Evolutionary conservation across 257 asterid species (phyloP), one percentile per base, ranked within the genome.

Genomic region (Prunella vulgaris): DNA sequence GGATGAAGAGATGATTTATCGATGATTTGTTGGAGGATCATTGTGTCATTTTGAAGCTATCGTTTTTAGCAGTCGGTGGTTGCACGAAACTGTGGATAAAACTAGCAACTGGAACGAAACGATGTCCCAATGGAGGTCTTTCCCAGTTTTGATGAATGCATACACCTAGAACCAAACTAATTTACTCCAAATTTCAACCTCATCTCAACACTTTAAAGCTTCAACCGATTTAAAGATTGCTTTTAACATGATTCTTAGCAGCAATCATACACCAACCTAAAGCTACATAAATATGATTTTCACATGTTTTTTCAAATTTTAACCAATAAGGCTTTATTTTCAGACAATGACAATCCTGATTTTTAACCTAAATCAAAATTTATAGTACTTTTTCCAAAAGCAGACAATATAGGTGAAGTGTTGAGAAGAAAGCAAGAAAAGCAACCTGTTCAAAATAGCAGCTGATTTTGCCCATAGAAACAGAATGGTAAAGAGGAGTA

Each of bases 381-480:
- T 42, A 42, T 10, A 42, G 12, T 17, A 13, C 53, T 46, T 46
- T 10, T n/a, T 46, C n/a, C 21, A 15, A 46, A 42, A 14, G 51
- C 46, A 38, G 46, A 13, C 17, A 42, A 17, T 14, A 14, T 17
- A 52, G 58, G 17, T 25, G 10, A 22, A 49, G 37, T 27, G 52
- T 38, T n/a, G 49, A 27, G 18, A 22, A 46, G 3, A 46, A 4
- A 61, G 68, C 8, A 66, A 57, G 22, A 10, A 17, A 1, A 52
- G 52, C 68, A 44, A 85, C 98, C 98, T 84, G 88, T 88, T 90
- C 56, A 90, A 80, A 62, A 90, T 83, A 54, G 90, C 87, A 51
- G 98, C 95, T 22, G 96, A 90, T 80, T 93, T 90, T 10, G 97
- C 88, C 98, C 98, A 90, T 15, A 93, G 79, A 64, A 87, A 90